phyloP scores from a whole-genome alignment of 2,329 filamentous ascomycete genomes.

The Trichoderma oligosporum region DNA sequence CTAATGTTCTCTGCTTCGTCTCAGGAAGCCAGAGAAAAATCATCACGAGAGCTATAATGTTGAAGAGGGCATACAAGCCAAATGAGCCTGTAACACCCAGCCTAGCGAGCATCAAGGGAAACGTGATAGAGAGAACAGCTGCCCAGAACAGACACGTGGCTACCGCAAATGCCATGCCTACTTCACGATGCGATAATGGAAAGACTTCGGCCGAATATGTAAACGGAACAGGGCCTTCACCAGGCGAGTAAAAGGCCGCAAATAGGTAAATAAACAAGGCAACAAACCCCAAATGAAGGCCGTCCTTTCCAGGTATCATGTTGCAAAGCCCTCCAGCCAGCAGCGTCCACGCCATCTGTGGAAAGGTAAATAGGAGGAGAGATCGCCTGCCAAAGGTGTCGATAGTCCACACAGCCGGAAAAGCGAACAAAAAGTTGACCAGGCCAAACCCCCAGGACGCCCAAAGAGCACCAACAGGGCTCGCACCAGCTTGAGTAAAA shows the following conservation, averaged over 20 bases:
- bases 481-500: constrained; percentile 55
- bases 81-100: constrained; percentile 49
- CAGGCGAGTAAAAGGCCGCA: constrained; percentile 47
- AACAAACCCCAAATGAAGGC: constrained; percentile 43
- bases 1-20: constrained; percentile 54
- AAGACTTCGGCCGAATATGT: constrained; percentile 68
- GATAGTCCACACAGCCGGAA: constrained; percentile 57
- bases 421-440: constrained; percentile 56
- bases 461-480: constrained; percentile 52
- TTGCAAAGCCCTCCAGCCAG: constrained; percentile 47
- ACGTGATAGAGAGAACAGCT: constrained; percentile 59
- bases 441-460: constrained; percentile 57
- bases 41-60: constrained; percentile 51
- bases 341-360: constrained; percentile 42
- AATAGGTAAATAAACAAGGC: constrained; percentile 56
- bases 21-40: constrained; percentile 57
- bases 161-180: constrained; percentile 68
- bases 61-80: constrained; percentile 53
- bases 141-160: constrained; percentile 62
- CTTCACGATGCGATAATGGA: constrained; percentile 65
- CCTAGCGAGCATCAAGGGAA: constrained; percentile 52
- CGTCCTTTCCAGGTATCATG: constrained; percentile 41
- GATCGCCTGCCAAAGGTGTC: constrained; percentile 54
- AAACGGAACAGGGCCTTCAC: constrained; percentile 64
- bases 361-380: constrained; percentile 43